Conservation (phyloP, 2,329 filamentous ascomycete species). For the Fusarium keratoplasticum region DNA sequence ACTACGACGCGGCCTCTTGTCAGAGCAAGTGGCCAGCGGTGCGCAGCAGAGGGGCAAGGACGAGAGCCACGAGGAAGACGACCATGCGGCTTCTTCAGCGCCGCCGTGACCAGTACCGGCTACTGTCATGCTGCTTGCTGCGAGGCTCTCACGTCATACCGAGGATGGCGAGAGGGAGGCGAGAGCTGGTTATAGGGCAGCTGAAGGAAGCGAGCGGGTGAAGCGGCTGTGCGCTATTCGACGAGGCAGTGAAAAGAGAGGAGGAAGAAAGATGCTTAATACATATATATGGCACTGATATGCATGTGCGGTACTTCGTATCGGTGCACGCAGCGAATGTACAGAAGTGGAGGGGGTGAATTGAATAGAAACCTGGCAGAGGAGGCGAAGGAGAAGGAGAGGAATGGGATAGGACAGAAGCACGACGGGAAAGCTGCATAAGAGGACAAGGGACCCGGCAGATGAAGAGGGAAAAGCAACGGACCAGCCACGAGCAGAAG, state of each 20-base stretch:
- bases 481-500: constrained; percentile 22
- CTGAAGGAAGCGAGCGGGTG: constrained; percentile 13
- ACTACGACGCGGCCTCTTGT: constrained; percentile 55
- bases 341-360: constrained; percentile 16
- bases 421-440: constrained; percentile 38
- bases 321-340: constrained; percentile 18
- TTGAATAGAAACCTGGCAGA: not conserved
- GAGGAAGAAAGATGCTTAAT: constrained; percentile 14
- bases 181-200: constrained; percentile 10
- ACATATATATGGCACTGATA: constrained; percentile 21
- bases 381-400: not conserved
- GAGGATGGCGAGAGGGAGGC: constrained; percentile 31
- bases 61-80: constrained; percentile 57
- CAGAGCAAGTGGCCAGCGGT: constrained; percentile 52
- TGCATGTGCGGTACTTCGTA: constrained; percentile 37
- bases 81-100: constrained; percentile 53
- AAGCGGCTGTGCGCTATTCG: constrained; percentile 22
- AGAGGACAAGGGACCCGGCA: constrained; percentile 38
- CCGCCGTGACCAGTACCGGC: constrained; percentile 53
- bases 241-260: constrained; percentile 1
- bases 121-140: constrained; percentile 53
- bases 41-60: constrained; percentile 60
- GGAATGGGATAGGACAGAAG: constrained; percentile 39
- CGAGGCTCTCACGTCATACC: constrained; percentile 42
- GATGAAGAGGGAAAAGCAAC: constrained; percentile 33